Conservation (phyloP, 2,329 filamentous ascomycete genomes). For the Pseudopithomyces chartarum region DNA sequence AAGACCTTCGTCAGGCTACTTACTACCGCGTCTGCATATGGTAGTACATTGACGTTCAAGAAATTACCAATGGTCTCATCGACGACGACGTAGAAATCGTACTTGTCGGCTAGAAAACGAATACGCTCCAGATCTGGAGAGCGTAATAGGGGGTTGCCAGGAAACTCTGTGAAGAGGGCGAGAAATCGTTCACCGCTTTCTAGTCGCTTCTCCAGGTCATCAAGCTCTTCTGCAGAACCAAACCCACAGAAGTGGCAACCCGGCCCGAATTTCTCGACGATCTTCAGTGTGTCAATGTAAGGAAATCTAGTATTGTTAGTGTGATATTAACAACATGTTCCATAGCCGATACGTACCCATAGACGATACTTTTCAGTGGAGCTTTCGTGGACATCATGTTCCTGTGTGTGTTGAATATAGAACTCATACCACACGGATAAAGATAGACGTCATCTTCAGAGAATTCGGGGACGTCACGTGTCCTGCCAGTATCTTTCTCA, state of each 20-base stretch:
- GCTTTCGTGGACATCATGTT: constrained; percentile 69
- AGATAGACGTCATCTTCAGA: constrained; percentile 88
- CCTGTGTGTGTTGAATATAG: constrained; percentile 88
- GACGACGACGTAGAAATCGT: constrained; percentile 87
- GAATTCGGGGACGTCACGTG: constrained; percentile 62
- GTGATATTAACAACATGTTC: not conserved
- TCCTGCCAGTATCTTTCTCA: constrained; percentile 48
- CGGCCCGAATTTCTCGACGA: constrained; percentile 90
- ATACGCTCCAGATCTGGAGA: constrained; percentile 87
- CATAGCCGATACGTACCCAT: constrained; percentile 58
- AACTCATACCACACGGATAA: constrained; percentile 89
- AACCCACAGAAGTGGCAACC: constrained; percentile 88
- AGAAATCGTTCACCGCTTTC: constrained; percentile 75
- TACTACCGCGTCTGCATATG: constrained; percentile 87
- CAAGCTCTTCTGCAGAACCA: constrained; percentile 76
- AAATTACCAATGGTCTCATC: constrained; percentile 98
- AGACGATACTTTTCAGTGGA: constrained; percentile 78
- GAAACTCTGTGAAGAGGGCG: constrained; percentile 92
- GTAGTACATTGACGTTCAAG: constrained; percentile 91
- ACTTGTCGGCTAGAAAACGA: constrained; percentile 75
- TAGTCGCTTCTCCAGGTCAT: constrained; percentile 78
- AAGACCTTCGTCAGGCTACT: constrained; percentile 97
- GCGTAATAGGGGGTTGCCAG: constrained; percentile 85
- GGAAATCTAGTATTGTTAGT: constrained; percentile 65
- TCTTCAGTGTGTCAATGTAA: constrained; percentile 95